Base-by-base conservation (phyloP, 2,329 filamentous ascomycete species). In the Pseudovirgaria hyperparasitica region DNA sequence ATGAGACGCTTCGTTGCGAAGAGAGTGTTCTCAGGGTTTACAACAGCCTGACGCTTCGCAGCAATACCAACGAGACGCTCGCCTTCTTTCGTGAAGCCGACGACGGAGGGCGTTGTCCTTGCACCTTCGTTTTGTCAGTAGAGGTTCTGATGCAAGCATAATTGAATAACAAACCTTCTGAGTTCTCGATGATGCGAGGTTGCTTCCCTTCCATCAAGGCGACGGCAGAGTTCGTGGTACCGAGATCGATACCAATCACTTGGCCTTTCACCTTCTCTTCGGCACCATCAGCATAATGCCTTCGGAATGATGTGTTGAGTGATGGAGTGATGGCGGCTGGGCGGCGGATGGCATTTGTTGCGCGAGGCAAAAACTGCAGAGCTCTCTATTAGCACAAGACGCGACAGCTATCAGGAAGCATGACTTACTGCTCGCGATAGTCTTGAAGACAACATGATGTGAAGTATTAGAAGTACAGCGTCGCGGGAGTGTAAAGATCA, bases 1-100 rank as follows among this genome's bases (percentile, higher is more conserved):
- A 96, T 94, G 57, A 96, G 76, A 73, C 87, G 84, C 77, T 96
- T 96, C 42, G 87, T 94, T 58, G 86, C 87, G 59, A 94, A 96
- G 33, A 96, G 76, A 32, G 87, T 96, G 70, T 94, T 94, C 63
- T 94, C 86, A 35, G 87, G 87, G 70, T 96, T 96, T 50, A 96
- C 86, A 46, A 94, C 87, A 39, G 86, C 87, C 67, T 96, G 87
- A 54, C 86, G 85, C 75, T 96, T 96, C 48, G 87, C 87, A 37
- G 87, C 84, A 43, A 94, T 85, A 79, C 87, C 87, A 42, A 96
- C 87, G 37, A 96, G 71, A 53, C 87, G 80, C 72, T 96, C 87
- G 42, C 86, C 86, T 55, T 93, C 85, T 65, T 92, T 79, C 41
- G 86, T 78, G 59, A 96, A 96, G 47, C 82, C 90, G 40, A 96